Base-by-base conservation (phyloP, 176 grass and related monocot genomes). In the Phoenix dactylifera region DNA sequence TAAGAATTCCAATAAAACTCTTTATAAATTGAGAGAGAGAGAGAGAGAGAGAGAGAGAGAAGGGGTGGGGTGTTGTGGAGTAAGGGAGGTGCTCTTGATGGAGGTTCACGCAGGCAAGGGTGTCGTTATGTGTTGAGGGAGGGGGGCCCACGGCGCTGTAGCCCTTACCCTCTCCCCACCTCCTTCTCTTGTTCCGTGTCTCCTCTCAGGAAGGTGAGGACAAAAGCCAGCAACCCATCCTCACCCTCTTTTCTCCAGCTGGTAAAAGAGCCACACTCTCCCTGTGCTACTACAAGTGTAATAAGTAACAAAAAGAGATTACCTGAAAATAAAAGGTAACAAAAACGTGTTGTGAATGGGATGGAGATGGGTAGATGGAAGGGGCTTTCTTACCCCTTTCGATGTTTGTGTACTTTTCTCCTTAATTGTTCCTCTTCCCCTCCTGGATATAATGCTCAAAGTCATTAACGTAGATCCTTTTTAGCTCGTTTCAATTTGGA, bases 141-240 rank as follows among this genome's bases (percentile, higher is more conserved):
- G 57, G 60, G 55, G 66, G 55, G 30, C 72, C 79, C 72, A 81
- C 55, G 18, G 59, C 66, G 50, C 64, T 49, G 50, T 74, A 62
- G 68, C 62, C 7, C 76, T 72, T 63, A 64, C 51, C 54, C 61
- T 56, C 52, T 29, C 39, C 67, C 19, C 49, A 44, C 35, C 35
- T 44, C 35, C 35, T 44, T 19, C 30, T 60, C 26, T 24, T 20
- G 58, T 60, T 39, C n/a, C 58, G 58, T 60, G 58, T 60, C 58
- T 39, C 58, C 58, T 29, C 25, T 24, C 58, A 39, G 15, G 15
- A n/a, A 60, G 16, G 17, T 30, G 26, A 26, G 58, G 58, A 39
- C 58, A 60, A 60, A 60, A 39, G 26, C 28, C 26, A 60, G 58
- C 58, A 24, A 24, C 58, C 18, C 58, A 9, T 60, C 58, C 4